A percentile compares a stretch with the other conserved stretches of the same genome.
Conservation (phyloP, 1,284 basidiomycete species). For the Fomes fomentarius region DNA sequence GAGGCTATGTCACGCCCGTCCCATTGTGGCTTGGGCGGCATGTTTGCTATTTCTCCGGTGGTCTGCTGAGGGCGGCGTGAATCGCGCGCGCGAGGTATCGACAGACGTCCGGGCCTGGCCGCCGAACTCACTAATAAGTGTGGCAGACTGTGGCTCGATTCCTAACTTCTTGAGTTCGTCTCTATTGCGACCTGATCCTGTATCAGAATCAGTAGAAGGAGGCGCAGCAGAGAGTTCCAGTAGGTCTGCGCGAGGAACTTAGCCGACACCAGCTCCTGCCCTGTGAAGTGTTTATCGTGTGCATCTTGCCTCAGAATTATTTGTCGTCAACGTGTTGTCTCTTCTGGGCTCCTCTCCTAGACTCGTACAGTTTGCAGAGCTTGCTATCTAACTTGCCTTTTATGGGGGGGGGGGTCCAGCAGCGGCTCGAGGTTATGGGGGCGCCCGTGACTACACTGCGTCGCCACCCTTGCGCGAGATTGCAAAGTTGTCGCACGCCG, state of each 20-base stretch:
- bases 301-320: no score
- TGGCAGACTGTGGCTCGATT: background rate
- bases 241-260: no score
- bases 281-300: no score
- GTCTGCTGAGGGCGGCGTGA: slow-evolving; percentile 6
- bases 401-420: background rate
- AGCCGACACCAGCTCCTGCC: no score
- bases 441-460: no score
- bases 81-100: background rate
- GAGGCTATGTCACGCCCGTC: background rate
- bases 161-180: background rate
- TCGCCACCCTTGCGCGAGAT: slow-evolving; percentile 24
- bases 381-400: slow-evolving; percentile 1
- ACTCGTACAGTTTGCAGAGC: no score
- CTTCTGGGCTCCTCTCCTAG: no score
- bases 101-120: background rate
- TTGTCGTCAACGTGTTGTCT: no score
- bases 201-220: no score
- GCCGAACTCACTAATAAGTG: no score
- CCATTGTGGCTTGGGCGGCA: slow-evolving; percentile 5
- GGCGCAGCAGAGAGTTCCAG: no score
- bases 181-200: no score
- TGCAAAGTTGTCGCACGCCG: background rate
- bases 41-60: background rate
- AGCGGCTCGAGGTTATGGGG: background rate